A percentile compares a stretch with the other conserved stretches of the same genome.
Evolutionary conservation across 345 rosid genomes (phyloP).

Genomic region (Kernera saxatilis): DNA sequence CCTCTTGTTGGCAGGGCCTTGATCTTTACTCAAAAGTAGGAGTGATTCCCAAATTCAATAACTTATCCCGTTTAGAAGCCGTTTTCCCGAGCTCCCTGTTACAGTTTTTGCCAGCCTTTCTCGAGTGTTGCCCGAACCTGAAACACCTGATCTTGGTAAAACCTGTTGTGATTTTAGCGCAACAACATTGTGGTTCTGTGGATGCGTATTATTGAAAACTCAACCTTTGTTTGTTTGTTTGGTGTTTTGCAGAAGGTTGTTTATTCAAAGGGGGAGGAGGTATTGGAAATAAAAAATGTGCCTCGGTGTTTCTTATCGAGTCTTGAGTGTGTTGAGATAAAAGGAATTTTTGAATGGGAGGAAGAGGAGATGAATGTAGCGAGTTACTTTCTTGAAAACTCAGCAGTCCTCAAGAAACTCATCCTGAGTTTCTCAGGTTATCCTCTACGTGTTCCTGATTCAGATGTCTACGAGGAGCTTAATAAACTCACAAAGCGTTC

Average conservation of each 20-base stretch:
- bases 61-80: neutral
- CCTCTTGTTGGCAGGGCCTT: neutral
- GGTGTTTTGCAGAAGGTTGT: neutral
- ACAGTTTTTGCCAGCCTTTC: neutral
- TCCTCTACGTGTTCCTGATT: neutral
- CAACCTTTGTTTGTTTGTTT: neutral
- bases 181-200: neutral
- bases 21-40: neutral
- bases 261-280: neutral
- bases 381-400: conserved; percentile 16
- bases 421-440: neutral
- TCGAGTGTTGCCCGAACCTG: conserved; percentile 16
- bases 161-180: neutral
- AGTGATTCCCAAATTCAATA: neutral
- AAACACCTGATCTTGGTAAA: conserved; percentile 17
- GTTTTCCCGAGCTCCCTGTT: neutral
- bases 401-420: conserved; percentile 3
- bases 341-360: neutral
- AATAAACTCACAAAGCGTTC: neutral
- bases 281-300: neutral
- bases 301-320: neutral
- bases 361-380: neutral
- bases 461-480: neutral
- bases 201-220: neutral
- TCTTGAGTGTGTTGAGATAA: conserved; percentile 9